phyloP scores from a whole-genome alignment of 2,329 filamentous ascomycete genomes.

The Alternaria sp. region DNA sequence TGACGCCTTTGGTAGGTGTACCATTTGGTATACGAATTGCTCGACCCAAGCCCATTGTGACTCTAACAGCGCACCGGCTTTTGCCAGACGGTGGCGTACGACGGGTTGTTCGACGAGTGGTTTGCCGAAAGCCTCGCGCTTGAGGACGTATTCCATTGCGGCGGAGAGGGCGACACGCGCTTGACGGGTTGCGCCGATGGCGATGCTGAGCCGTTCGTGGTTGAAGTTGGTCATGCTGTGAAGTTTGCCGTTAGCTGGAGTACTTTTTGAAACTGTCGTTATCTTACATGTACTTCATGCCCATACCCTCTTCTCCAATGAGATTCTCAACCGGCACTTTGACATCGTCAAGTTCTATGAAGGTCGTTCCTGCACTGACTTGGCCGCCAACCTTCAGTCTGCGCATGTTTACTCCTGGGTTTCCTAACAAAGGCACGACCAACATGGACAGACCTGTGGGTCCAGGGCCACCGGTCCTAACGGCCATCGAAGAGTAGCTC shows the following conservation, averaged over 20 bases:
- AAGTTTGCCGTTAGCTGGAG: neutral
- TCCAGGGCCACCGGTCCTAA: constrained; percentile 72
- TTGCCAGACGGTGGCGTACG: constrained; percentile 74
- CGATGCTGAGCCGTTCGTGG: constrained; percentile 73
- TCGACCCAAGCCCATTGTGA: constrained; percentile 76
- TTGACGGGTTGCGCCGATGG: constrained; percentile 68
- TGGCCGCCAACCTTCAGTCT: constrained; percentile 71
- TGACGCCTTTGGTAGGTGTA: constrained; percentile 63
- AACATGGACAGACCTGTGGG: constrained; percentile 69
- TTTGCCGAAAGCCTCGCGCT: constrained; percentile 72
- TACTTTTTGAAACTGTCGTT: neutral
- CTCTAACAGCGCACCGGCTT: constrained; percentile 71
- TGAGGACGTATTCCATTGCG: constrained; percentile 68
- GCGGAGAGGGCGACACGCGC: constrained; percentile 65
- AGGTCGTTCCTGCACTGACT: constrained; percentile 71
- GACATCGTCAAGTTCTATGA: constrained; percentile 78
- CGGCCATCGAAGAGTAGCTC: constrained; percentile 73
- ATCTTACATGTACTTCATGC: constrained; percentile 69
- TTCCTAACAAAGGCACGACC: constrained; percentile 71
- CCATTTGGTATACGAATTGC: constrained; percentile 72
- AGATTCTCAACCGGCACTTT: constrained; percentile 73
- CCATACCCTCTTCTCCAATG: constrained; percentile 71
- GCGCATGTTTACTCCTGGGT: constrained; percentile 71
- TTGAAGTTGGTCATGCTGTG: constrained; percentile 76
- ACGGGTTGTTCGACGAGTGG: constrained; percentile 76